phyloP scores from a whole-genome alignment of 2,329 filamentous ascomycete species.

The Ophiostoma angusticollis region DNA sequence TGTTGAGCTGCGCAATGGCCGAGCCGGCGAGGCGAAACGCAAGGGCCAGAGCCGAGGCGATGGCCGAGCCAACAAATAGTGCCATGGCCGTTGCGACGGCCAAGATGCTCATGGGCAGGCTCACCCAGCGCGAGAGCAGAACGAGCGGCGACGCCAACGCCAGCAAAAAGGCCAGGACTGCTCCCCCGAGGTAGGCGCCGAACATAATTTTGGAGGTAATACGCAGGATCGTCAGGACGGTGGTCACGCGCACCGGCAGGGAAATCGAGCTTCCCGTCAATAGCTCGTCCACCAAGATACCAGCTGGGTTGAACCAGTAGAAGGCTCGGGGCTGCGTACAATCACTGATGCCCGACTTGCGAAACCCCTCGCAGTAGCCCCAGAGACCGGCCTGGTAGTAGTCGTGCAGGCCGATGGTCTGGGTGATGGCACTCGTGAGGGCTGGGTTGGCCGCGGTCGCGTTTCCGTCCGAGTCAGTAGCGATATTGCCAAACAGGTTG shows the following conservation, averaged over 20 bases:
- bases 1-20: constrained; percentile 61
- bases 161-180: constrained; percentile 57
- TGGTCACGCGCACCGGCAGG: constrained; percentile 59
- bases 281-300: constrained; percentile 67
- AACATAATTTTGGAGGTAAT: constrained; percentile 80
- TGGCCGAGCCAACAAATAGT: constrained; percentile 52
- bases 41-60: constrained; percentile 73
- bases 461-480: constrained; percentile 35
- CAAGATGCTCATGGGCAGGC: constrained; percentile 54
- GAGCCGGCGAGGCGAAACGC: constrained; percentile 70
- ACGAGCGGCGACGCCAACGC: constrained; percentile 52
- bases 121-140: constrained; percentile 42
- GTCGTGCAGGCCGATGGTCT: constrained; percentile 77
- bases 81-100: constrained; percentile 55
- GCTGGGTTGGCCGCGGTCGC: constrained; percentile 58
- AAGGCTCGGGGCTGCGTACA: constrained; percentile 59
- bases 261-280: constrained; percentile 73
- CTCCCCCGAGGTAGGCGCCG: constrained; percentile 64
- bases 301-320: constrained; percentile 87
- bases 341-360: constrained; percentile 55
- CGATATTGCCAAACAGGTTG: constrained; percentile 53
- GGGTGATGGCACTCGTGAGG: constrained; percentile 77
- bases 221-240: constrained; percentile 61
- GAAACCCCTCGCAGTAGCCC: constrained; percentile 84
- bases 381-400: constrained; percentile 90